These are phyloP conservation scores for Tillandsia leiboldiana DNA, from an alignment of 176 grass and related monocot species.

Conservation along the genomic window DNA sequence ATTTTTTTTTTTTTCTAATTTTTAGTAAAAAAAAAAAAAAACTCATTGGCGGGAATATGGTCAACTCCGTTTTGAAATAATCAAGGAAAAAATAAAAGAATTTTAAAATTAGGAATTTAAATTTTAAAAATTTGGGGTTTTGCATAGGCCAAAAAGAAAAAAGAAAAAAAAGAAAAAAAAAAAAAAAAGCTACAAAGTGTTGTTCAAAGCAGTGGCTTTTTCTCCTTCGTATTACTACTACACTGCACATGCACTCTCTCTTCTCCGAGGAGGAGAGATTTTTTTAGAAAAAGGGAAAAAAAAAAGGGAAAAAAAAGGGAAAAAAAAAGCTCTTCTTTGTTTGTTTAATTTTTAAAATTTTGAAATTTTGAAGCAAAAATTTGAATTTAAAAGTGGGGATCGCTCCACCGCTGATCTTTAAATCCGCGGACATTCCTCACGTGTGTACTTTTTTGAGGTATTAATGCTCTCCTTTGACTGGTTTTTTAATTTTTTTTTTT, in stretches of 20 bases:
- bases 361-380: background rate
- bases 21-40: background rate
- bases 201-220: constrained; percentile 13
- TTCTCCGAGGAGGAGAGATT: constrained; percentile 7
- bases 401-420: constrained; percentile 21
- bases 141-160: background rate
- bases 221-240: background rate
- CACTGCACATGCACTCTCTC: constrained; percentile 27
- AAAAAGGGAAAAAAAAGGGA: background rate
- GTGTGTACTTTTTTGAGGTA: constrained; percentile 28
- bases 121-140: too few species aligned
- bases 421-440: constrained; percentile 34
- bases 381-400: constrained; percentile 1
- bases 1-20: too few species aligned
- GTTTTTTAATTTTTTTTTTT: constrained; percentile 5
- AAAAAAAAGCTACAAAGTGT: constrained; percentile 16
- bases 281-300: background rate
- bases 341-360: background rate
- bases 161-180: too few species aligned
- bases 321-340: too few species aligned
- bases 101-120: background rate
- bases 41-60: constrained; percentile 8
- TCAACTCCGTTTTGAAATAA: constrained; percentile 6
- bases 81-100: background rate
- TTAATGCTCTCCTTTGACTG: constrained; percentile 35